phyloP scores from a whole-genome alignment of 2,329 filamentous ascomycete genomes.

The Macrophomina tecta region DNA sequence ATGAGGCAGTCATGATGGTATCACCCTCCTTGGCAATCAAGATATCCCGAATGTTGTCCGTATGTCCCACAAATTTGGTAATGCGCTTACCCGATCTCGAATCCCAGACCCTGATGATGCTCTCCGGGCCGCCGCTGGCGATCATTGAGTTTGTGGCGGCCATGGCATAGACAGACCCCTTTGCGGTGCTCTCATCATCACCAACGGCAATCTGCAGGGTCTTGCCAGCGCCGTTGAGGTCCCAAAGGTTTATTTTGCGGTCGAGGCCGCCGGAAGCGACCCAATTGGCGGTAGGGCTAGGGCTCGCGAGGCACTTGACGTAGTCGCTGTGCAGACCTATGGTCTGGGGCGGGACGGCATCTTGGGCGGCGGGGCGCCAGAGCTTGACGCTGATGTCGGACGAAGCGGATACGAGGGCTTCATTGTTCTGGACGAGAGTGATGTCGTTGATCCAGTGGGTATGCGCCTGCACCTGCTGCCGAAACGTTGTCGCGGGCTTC shows the following conservation, averaged over 20 bases:
- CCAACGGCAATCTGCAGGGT: slow-evolving; percentile 83
- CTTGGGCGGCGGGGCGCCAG: slow-evolving; percentile 77
- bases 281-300: slow-evolving; percentile 75
- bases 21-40: slow-evolving; percentile 88
- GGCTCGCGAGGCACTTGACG: slow-evolving; percentile 89
- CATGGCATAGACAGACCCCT: slow-evolving; percentile 94
- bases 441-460: slow-evolving; percentile 98
- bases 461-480: slow-evolving; percentile 76
- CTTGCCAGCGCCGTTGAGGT: slow-evolving; percentile 85
- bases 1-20: slow-evolving; percentile 90
- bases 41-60: slow-evolving; percentile 90
- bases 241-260: slow-evolving; percentile 91
- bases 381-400: slow-evolving; percentile 94
- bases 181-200: slow-evolving; percentile 78
- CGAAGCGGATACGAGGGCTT: slow-evolving; percentile 83
- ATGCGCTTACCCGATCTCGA: slow-evolving; percentile 85
- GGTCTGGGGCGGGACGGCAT: slow-evolving; percentile 70
- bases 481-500: slow-evolving; percentile 58
- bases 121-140: slow-evolving; percentile 92
- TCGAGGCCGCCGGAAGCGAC: slow-evolving; percentile 93
- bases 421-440: slow-evolving; percentile 76
- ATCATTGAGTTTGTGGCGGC: slow-evolving; percentile 80
- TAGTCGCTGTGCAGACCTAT: slow-evolving; percentile 96
- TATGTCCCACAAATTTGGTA: slow-evolving; percentile 96
- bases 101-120: slow-evolving; percentile 91